These are phyloP conservation scores for Nymphaea thermarum DNA, from an alignment of 164 flowering plant genomes.

Conservation along the genomic window DNA sequence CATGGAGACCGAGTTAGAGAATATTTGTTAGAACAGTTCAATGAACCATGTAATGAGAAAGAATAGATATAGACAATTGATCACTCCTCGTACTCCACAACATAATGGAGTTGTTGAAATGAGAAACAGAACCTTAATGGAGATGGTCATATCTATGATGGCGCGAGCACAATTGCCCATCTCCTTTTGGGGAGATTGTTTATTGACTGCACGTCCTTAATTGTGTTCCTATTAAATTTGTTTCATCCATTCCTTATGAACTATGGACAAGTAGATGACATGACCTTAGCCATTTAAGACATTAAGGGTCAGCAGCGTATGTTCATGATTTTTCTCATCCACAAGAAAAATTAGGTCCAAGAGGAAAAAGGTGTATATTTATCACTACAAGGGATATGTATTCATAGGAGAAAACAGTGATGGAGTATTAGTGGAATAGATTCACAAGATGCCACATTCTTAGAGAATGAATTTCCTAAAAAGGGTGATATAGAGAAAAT, in stretches of 20 bases:
- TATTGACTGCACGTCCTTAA: not conserved
- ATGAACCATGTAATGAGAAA: not conserved
- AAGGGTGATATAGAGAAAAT: not conserved
- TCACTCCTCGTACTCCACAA: not conserved
- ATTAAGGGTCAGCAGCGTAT: not conserved
- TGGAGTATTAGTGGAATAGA: not conserved
- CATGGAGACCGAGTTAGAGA: not conserved
- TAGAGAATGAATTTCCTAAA: not conserved
- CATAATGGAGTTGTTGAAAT: not conserved
- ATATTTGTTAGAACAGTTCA: not conserved
- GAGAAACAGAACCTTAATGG: not conserved
- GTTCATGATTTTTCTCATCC: not conserved
- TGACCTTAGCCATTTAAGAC: not conserved
- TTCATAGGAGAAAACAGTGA: not conserved
- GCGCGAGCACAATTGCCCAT: not conserved
- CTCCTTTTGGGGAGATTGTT: not conserved
- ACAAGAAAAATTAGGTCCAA: not conserved
- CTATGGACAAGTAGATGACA: not conserved
- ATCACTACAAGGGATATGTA: not conserved
- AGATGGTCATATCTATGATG: constrained; percentile 1
- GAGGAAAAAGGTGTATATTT: not conserved
- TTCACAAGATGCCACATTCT: not conserved
- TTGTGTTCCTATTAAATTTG: not conserved
- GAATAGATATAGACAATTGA: not conserved
- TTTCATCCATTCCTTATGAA: not conserved